Conservation (phyloP, 306 rosid genomes). For the Corylus americana region DNA sequence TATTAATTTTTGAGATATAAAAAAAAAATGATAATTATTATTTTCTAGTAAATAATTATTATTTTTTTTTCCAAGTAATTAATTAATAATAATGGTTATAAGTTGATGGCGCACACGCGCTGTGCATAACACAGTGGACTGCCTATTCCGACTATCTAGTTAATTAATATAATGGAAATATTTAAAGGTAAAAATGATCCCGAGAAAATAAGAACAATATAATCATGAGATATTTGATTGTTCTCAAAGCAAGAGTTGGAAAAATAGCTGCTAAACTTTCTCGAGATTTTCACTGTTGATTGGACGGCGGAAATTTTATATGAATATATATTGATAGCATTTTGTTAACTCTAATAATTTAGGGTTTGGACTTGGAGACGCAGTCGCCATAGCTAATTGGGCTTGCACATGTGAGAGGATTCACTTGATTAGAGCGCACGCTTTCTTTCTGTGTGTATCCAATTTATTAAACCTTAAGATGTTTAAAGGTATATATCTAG, state of each 20-base stretch:
- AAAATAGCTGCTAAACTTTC: constrained; percentile 60
- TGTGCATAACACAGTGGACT: constrained; percentile 12
- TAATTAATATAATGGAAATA: constrained; percentile 31
- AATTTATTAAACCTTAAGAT: constrained; percentile 17
- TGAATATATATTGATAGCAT: constrained; percentile 40
- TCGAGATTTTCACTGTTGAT: constrained; percentile 66
- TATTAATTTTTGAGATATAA: too few relatives aligned
- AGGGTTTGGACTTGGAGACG: constrained; percentile 44
- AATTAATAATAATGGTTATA: too few relatives aligned
- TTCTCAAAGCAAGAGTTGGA: constrained; percentile 60
- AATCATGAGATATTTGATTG: constrained; percentile 60
- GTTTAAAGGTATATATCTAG: too few relatives aligned
- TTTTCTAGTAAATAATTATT: too few relatives aligned
- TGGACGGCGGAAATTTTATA: constrained; percentile 55
- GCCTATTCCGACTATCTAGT: constrained; percentile 11
- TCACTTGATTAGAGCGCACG: constrained; percentile 48
- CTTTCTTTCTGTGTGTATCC: constrained; percentile 48
- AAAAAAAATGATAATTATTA: too few relatives aligned
- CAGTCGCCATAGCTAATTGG: constrained; percentile 55
- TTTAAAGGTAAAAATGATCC: constrained; percentile 69
- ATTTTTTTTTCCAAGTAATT: too few relatives aligned
- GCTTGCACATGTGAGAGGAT: constrained; percentile 54
- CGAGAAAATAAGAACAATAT: constrained; percentile 44
- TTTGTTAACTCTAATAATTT: constrained; percentile 29
- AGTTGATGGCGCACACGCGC: constrained; percentile 45